Evolutionary conservation across 306 rosid species (phyloP).

Genomic region (Glycine soja): DNA sequence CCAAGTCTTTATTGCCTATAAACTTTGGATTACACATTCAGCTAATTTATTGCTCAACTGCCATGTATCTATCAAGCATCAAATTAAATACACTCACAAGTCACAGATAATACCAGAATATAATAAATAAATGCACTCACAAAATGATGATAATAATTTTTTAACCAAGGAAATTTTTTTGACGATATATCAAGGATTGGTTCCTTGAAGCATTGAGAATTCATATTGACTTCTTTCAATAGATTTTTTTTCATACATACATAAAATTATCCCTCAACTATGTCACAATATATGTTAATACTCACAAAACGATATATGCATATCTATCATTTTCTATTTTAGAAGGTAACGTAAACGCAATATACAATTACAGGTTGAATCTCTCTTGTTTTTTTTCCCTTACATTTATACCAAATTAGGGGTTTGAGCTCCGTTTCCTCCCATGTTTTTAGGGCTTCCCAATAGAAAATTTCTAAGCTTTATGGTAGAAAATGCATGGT

Average conservation of each 20-base stretch:
- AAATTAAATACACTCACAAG: neutral
- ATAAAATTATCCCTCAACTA: no score
- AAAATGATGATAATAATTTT: neutral
- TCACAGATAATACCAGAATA: neutral
- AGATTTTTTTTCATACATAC: no score
- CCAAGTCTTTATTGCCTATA: neutral
- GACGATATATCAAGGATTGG: no score
- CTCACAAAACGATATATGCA: neutral
- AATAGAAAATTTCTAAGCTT: neutral
- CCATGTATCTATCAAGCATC: constrained; percentile 33
- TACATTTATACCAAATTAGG: neutral
- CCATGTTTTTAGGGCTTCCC: neutral
- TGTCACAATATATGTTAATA: no score
- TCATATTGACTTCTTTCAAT: no score
- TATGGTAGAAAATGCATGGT: constrained; percentile 29
- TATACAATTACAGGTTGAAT: neutral
- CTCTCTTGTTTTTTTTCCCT: neutral
- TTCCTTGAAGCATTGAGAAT: no score
- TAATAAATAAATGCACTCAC: neutral
- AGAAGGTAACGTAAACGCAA: neutral
- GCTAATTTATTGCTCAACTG: constrained; percentile 29
- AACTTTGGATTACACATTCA: neutral
- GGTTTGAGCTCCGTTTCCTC: constrained; percentile 2
- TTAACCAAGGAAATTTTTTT: no score
- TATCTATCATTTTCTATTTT: neutral